phyloP scores from a whole-genome alignment of 2,329 filamentous ascomycete genomes.

The Aquanectria penicillioides region DNA sequence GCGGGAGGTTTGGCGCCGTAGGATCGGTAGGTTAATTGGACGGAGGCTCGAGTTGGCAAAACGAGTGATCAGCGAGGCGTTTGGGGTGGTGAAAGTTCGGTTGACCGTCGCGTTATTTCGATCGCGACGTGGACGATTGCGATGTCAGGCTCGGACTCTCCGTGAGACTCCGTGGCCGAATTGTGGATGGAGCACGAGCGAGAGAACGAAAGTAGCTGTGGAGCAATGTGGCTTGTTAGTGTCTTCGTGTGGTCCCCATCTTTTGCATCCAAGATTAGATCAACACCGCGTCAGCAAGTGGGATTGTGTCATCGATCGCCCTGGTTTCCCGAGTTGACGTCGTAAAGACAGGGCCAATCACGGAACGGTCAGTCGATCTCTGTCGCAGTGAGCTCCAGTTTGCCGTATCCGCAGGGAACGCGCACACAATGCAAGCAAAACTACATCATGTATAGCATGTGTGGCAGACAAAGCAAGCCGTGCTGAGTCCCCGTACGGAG shows the following conservation, averaged over 20 bases:
- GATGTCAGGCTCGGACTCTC: not conserved
- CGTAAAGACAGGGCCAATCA: not conserved
- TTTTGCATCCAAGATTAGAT: conserved; percentile 16
- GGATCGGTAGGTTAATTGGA: too few species aligned
- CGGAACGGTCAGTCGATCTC: not conserved
- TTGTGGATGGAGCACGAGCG: too few species aligned
- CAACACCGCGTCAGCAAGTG: conserved; percentile 12
- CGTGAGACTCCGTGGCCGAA: too few species aligned
- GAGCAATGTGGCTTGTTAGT: conserved; percentile 12
- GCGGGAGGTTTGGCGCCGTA: too few species aligned
- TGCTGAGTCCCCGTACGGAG: too few species aligned
- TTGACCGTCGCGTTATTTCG: not conserved
- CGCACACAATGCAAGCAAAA: not conserved
- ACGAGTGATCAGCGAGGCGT: too few species aligned
- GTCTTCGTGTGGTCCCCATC: conserved; percentile 8
- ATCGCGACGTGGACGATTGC: not conserved
- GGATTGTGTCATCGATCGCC: not conserved
- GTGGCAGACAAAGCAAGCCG: not conserved
- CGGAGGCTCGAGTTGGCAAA: too few species aligned
- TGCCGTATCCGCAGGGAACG: conserved; percentile 3
- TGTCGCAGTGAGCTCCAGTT: not conserved
- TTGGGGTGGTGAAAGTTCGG: not conserved
- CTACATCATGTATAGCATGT: too few species aligned
- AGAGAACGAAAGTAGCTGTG: conserved; percentile 10
- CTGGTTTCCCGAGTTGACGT: not conserved